Evolutionary conservation across 306 rosid genomes (phyloP), one percentile per base, ranked within the genome.

Genomic region (Echinosophora koreensis): DNA sequence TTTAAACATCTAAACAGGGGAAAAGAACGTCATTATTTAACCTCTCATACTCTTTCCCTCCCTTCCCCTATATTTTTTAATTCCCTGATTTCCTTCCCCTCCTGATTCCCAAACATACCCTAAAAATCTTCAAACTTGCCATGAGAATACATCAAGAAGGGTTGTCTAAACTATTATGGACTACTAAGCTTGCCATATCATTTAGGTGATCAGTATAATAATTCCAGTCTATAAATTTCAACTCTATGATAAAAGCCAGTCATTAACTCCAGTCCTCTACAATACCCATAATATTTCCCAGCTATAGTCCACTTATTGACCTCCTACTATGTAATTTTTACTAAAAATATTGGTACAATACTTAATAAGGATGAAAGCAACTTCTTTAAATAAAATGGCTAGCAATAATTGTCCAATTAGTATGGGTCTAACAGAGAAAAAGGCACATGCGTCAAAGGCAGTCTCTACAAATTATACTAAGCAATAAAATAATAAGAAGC

Each of bases 151-250:
- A 42, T 11, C 10, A 58, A 28, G 41, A 67, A 44, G 16, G 8
- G 78, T 28, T 58, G 46, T 17, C 49, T 30, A 46, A 46, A 59
- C 18, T 44, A 9, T 42, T 41, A 22, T 8, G 41, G 13, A 57
- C 11, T 8, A 15, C 35, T 9, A 16, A 30, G 59, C 16, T 60
- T 59, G 54, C 49, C 69, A 15, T 60, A 73, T 42, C 30, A 12
- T 44, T 8, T 38, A 50, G 14, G 47, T 62, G 56, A 69, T 35
- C 8, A 30, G n/a, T 17, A 78, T 46, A 69, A 49, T 54, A 69
- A 58, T 58, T 17, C 22, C 46, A 59, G 18, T 34, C 63, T 59
- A 42, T 42, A 69, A 46, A 69, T 68, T 59, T 59, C 76, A 58
- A 77, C 62, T 35, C 16, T 66, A 9, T 10, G 34, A 69, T 12